Evolutionary conservation across 495 filamentous ascomycete species (phyloP).

Genomic region (Hypoxylon lenormandii): DNA sequence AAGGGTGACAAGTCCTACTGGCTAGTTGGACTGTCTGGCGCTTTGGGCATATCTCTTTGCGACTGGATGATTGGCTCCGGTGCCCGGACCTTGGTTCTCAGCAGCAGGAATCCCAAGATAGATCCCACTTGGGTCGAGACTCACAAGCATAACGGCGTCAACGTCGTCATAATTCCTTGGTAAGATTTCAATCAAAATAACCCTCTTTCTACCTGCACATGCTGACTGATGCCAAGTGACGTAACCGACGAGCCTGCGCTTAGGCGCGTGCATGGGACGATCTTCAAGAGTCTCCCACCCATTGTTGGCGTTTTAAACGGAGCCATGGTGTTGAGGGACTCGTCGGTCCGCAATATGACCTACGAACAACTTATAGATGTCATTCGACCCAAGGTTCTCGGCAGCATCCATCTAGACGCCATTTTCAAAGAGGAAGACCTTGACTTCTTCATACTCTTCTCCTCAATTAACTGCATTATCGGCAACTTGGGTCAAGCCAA

Average conservation of each 20-base stretch:
- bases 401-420: conserved; percentile 47
- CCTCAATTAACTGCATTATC: conserved; percentile 49
- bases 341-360: conserved; percentile 49
- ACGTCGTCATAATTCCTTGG: conserved; percentile 22
- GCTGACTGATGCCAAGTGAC: too few relatives aligned
- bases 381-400: conserved; percentile 55
- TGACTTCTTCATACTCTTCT: conserved; percentile 61
- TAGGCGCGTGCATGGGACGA: not conserved
- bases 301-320: conserved; percentile 57
- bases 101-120: conserved; percentile 59
- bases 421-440: conserved; percentile 54
- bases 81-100: conserved; percentile 57
- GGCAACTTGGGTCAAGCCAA: conserved; percentile 61
- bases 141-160: conserved; percentile 33
- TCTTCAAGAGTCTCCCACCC: conserved; percentile 47
- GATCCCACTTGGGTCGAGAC: conserved; percentile 52
- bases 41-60: conserved; percentile 58
- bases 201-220: not conserved
- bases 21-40: conserved; percentile 59
- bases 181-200: not conserved
- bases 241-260: conserved; percentile 27
- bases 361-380: conserved; percentile 41
- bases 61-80: conserved; percentile 62
- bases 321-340: conserved; percentile 59
- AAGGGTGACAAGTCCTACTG: conserved; percentile 55